Base-by-base conservation (phyloP, 2,329 filamentous ascomycete species). In the Nigrospora sphaerica region DNA sequence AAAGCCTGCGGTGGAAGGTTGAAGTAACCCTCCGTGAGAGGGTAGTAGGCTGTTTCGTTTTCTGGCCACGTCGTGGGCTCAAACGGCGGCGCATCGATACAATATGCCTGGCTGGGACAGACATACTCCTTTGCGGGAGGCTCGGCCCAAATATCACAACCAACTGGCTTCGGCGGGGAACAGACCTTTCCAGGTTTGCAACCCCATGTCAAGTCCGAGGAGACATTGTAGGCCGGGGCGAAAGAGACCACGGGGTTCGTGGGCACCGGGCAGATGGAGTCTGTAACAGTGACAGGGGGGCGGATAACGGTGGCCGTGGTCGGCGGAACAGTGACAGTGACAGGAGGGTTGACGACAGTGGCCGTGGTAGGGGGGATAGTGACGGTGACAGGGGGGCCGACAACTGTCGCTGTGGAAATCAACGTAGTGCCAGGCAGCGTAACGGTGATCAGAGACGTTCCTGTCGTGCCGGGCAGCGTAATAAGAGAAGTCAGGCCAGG, bases 1-100 rank as follows among this genome's bases (percentile, higher is more conserved):
- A 87, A 88, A 0, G 71, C 71, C 1, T 68, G 60, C 0, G 84
- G 79, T 46, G 81, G 69, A n/a, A 87, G 70, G 48, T 86, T 75
- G 64, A 81, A 87, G 58, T 85, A 86, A 4, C 74, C 78, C 0
- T 69, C 58, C 0, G 67, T 70, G 1, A 74, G 69, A 2, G 74
- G 74, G 51, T 74, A 82, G 56, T 76, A 80, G 14, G 63, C 52
- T 0, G 74, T 78, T 38, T 67, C 47, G 46, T 71, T 69, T 1
- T 60, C 53, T 0, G 61, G 54, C 78, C 77, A 82, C 0, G 55
- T 56, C 0, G 70, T 59, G 1, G 52, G 53, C 1, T 56, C 54
- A 49, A 65, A 59, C 0, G 56, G 47, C 0, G 72, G 75, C 11
- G 77, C 58, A 3, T 54, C 53, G 1, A 73, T 59, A 52, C 78